Evolutionary conservation across 2,329 filamentous ascomycete species (phyloP).

Genomic region (Xenoacremonium recifei): DNA sequence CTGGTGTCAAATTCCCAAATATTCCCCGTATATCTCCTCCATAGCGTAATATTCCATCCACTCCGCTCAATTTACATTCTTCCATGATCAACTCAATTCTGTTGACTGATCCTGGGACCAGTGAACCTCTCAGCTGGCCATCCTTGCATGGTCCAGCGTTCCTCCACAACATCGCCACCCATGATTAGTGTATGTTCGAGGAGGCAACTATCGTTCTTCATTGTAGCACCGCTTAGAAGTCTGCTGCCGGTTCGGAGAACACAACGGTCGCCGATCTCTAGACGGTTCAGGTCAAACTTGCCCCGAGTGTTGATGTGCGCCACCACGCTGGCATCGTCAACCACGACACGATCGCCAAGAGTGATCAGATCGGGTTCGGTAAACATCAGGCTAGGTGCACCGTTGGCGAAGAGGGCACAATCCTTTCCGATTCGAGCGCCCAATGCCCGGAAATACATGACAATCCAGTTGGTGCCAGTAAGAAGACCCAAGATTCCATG

Average conservation of each 20-base stretch:
- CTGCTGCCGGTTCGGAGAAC: conserved; percentile 52
- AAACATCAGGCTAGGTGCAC: conserved; percentile 50
- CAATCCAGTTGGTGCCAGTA: conserved; percentile 51
- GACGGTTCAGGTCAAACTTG: conserved; percentile 52
- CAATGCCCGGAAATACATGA: conserved; percentile 52
- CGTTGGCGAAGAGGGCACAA: conserved; percentile 55
- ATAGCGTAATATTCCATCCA: not conserved
- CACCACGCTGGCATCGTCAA: conserved; percentile 56
- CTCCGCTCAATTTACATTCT: not conserved
- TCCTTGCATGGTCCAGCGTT: conserved; percentile 50
- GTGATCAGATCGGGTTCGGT: conserved; percentile 57
- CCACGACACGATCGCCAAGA: conserved; percentile 49
- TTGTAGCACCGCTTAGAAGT: conserved; percentile 50
- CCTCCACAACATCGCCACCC: conserved; percentile 54
- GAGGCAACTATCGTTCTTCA: conserved; percentile 52
- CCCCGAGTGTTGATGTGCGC: conserved; percentile 57
- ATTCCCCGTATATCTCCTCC: too few relatives aligned
- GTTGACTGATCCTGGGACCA: not conserved
- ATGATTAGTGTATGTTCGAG: conserved; percentile 59
- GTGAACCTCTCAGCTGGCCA: conserved; percentile 43
- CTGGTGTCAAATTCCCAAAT: too few relatives aligned
- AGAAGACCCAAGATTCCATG: conserved; percentile 51
- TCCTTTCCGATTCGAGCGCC: conserved; percentile 54
- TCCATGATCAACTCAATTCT: not conserved
- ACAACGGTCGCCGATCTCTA: conserved; percentile 49